These are phyloP conservation scores for Fraxinus velutina DNA, from an alignment of 305 asterid species.

Conservation along the genomic window DNA sequence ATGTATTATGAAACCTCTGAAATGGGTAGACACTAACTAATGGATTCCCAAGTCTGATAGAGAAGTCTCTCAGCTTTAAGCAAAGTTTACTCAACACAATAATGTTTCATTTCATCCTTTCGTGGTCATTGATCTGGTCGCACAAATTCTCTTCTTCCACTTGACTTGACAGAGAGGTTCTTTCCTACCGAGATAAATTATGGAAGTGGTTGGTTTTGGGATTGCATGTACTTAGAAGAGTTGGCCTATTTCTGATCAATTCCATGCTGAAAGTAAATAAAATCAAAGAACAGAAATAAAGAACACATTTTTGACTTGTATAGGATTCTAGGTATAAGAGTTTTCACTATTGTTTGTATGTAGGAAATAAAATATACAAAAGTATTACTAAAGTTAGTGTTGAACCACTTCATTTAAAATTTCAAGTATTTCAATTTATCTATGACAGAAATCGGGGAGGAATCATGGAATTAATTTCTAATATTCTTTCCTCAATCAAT, in stretches of 20 bases:
- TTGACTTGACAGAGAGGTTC: background rate
- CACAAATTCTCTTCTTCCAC: background rate
- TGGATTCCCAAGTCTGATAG: background rate
- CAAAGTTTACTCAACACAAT: background rate
- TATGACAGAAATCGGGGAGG: background rate
- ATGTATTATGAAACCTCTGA: background rate
- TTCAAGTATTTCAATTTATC: background rate
- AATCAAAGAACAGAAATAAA: background rate
- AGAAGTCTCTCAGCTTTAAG: background rate
- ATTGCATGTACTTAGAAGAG: background rate
- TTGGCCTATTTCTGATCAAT: background rate
- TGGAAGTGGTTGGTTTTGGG: background rate
- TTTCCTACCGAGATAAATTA: background rate
- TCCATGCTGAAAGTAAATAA: background rate
- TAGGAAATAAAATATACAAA: background rate
- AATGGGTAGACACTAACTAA: background rate
- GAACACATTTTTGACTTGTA: background rate
- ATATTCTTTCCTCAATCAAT: background rate
- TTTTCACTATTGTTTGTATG: background rate
- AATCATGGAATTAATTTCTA: background rate
- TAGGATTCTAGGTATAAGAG: background rate
- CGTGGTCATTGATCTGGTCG: background rate
- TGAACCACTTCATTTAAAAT: background rate
- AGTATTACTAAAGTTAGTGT: background rate
- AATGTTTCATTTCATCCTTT: background rate